phyloP scores from a whole-genome alignment of 2,329 filamentous ascomycete genomes.

The Tolypocladium amazonense region DNA sequence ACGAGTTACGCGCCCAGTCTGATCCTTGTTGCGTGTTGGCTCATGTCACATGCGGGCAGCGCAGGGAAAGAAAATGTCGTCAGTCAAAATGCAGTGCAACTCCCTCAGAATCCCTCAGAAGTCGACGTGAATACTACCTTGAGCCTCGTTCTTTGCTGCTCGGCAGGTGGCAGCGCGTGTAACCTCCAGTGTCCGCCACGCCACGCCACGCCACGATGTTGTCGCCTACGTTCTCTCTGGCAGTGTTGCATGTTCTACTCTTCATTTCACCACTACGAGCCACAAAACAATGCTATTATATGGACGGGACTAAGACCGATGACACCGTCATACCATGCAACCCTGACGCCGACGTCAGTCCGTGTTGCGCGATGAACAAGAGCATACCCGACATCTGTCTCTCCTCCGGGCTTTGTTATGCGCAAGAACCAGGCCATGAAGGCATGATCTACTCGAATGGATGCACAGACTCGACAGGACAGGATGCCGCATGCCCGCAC shows the following conservation, averaged over 20 bases:
- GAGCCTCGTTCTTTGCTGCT: background rate
- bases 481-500: conserved; percentile 7
- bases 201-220: background rate
- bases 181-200: background rate
- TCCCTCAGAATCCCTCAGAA: background rate
- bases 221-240: background rate
- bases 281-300: conserved; percentile 22
- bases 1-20: background rate
- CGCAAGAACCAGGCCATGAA: conserved; percentile 4
- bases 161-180: background rate
- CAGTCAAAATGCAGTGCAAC: background rate
- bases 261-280: background rate
- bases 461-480: conserved; percentile 9
- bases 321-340: conserved; percentile 5
- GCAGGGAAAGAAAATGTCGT: background rate
- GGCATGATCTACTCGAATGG: conserved; percentile 11
- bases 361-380: conserved; percentile 11
- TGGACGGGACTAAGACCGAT: conserved; percentile 5
- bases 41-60: background rate
- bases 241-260: background rate
- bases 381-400: conserved; percentile 10
- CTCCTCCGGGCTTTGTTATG: conserved; percentile 10
- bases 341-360: conserved; percentile 7
- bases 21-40: background rate
- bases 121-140: background rate